These are phyloP conservation scores for Amanita pseudoporphyria DNA, from an alignment of 768 basidiomycete species.

Conservation along the genomic window DNA sequence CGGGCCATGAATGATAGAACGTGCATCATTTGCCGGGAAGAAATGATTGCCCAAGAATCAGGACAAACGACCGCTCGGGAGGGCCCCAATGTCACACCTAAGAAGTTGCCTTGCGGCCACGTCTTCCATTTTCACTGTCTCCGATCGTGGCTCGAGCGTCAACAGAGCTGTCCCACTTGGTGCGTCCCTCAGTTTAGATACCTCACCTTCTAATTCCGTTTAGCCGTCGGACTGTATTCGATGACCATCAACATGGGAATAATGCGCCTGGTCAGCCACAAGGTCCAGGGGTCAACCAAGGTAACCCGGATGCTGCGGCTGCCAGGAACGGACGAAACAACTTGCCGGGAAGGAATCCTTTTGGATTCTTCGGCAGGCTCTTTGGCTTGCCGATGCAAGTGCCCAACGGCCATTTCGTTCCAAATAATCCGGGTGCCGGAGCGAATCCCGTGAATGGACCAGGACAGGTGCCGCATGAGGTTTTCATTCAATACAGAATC, in stretches of 20 bases:
- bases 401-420: not conserved
- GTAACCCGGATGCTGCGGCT: conserved; percentile 11
- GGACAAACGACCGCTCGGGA: conserved; percentile 30
- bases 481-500: conserved; percentile 57
- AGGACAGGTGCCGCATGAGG: conserved; percentile 31
- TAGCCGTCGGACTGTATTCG: conserved; percentile 74
- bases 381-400: conserved; percentile 41
- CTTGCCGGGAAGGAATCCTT: conserved; percentile 36
- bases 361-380: conserved; percentile 47
- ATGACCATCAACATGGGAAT: conserved; percentile 27
- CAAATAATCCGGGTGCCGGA: not conserved
- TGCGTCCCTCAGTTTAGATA: conserved; percentile 26
- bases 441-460: conserved; percentile 24
- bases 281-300: conserved; percentile 15
- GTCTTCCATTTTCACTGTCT: conserved; percentile 98
- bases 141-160: conserved; percentile 94
- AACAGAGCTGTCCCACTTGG: conserved; percentile 99
- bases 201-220: conserved; percentile 9
- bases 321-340: conserved; percentile 26
- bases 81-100: conserved; percentile 91
- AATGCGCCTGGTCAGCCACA: conserved; percentile 22
- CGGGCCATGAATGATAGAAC: conserved; percentile 75
- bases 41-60: conserved; percentile 52
- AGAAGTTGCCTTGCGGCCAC: conserved; percentile 94
- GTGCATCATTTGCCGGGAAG: conserved; percentile 97